Percentiles rank a stretch among this genome's conserved stretches.
These are phyloP conservation scores for Tricholoma bakamatsutake DNA, from an alignment of 768 basidiomycete genomes.

Conservation along the genomic window DNA sequence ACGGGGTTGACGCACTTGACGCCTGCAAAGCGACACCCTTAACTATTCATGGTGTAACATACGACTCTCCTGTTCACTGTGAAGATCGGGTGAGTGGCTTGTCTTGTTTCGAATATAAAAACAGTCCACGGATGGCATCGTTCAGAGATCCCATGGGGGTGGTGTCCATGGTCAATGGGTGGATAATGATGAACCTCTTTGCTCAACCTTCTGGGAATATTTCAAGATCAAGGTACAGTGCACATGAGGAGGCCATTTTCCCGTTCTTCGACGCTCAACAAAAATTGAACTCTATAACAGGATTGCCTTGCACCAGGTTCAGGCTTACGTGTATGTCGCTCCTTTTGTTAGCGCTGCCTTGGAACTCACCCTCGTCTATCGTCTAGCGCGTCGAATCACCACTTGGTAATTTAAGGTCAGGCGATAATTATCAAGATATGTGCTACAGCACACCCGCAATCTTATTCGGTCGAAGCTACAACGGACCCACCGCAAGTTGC, in stretches of 20 bases:
- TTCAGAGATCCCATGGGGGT: background rate
- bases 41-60: constrained; percentile 12
- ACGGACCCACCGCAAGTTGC: background rate
- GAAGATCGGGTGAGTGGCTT: constrained; percentile 6
- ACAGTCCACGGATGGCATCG: background rate
- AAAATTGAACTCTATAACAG: background rate
- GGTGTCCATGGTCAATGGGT: background rate
- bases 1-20: constrained; percentile 11
- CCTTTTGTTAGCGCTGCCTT: no score
- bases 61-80: constrained; percentile 10
- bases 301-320: background rate
- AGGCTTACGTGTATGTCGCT: background rate
- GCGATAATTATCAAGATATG: background rate
- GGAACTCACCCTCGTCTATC: background rate
- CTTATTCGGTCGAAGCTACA: background rate
- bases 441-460: background rate
- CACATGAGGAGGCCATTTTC: background rate
- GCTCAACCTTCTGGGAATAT: background rate
- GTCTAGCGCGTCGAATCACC: background rate
- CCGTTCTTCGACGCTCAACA: background rate
- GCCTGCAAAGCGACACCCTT: constrained; percentile 14
- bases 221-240: background rate
- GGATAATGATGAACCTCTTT: background rate
- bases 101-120: background rate
- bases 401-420: background rate